Conservation (phyloP, 163 green algal genomes). For the Volvox carteri region DNA sequence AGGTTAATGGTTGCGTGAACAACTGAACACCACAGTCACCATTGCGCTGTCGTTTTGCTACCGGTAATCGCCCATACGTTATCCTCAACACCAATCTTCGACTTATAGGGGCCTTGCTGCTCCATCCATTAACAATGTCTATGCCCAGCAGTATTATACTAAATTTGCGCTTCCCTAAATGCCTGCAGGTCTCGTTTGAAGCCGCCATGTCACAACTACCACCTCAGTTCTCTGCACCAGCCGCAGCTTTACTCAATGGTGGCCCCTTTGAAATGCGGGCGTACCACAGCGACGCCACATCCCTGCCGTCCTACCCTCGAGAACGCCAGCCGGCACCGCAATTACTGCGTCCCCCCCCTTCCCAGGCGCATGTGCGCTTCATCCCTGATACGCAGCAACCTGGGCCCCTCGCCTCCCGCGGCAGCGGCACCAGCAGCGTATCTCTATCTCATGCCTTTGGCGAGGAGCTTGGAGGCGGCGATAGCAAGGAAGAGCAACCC, state of each 20-base stretch:
- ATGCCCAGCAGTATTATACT: no score
- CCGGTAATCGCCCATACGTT: no score
- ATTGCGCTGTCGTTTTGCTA: no score
- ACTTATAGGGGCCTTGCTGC: no score
- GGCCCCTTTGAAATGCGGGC: neutral
- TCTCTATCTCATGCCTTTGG: neutral
- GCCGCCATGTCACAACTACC: neutral
- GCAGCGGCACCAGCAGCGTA: conserved; percentile 20
- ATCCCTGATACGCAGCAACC: neutral
- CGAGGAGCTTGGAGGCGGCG: neutral
- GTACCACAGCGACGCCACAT: neutral
- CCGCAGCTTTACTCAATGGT: neutral
- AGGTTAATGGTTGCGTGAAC: no score
- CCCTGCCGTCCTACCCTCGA: neutral
- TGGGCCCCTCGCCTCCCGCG: neutral
- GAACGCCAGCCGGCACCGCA: neutral
- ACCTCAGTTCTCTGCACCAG: neutral
- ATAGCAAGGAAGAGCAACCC: neutral
- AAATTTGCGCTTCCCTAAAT: neutral
- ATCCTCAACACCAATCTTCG: no score
- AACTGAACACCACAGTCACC: no score
- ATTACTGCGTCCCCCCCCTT: neutral
- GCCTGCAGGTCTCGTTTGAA: neutral
- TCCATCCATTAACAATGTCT: no score
- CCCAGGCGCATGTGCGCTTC: neutral